Conservation (phyloP, 2,329 filamentous ascomycete species). For the Pseudocercospora vitis region DNA sequence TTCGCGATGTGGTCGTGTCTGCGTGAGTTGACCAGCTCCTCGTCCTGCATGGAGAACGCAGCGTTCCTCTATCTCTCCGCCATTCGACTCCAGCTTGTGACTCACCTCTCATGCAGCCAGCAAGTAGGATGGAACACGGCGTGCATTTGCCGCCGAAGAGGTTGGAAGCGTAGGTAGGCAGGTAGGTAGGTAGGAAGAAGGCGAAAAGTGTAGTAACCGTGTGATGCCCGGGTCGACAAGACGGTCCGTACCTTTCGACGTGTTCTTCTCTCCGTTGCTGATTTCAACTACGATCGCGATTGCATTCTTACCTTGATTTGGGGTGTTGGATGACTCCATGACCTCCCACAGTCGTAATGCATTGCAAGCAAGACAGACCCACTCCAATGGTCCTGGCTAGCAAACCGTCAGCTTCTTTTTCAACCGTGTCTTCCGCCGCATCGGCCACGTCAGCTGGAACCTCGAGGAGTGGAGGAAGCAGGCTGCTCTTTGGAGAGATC, state of each 20-base stretch:
- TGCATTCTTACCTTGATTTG: constrained; percentile 20
- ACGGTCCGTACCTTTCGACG: constrained; percentile 16
- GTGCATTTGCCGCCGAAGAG: constrained; percentile 21
- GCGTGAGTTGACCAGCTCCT: constrained; percentile 21
- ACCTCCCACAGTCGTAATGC: constrained; percentile 27
- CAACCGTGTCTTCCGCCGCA: constrained; percentile 34
- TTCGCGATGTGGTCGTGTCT: constrained; percentile 39
- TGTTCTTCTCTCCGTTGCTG: constrained; percentile 12
- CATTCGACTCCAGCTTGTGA: constrained; percentile 27
- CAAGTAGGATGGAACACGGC: constrained; percentile 19
- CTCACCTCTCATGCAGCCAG: constrained; percentile 32
- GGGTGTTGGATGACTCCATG: constrained; percentile 25
- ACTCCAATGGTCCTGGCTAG: constrained; percentile 32
- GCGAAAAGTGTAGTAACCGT: constrained; percentile 16
- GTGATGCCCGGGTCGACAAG: constrained; percentile 23
- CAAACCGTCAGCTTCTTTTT: constrained; percentile 36
- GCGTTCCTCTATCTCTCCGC: constrained; percentile 21
- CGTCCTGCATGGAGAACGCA: constrained; percentile 22
- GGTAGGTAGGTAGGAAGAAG: constrained; percentile 21
- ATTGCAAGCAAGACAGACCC: constrained; percentile 31
- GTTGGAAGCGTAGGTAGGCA: too few species aligned
- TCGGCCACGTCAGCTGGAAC: constrained; percentile 39
- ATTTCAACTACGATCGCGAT: constrained; percentile 22
- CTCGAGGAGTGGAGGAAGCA: constrained; percentile 40
- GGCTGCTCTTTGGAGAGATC: constrained; percentile 52